A percentile compares a stretch with the other conserved stretches of the same genome.
Evolutionary conservation across 306 rosid species (phyloP).

Genomic region (Cucurbita ficifolia): DNA sequence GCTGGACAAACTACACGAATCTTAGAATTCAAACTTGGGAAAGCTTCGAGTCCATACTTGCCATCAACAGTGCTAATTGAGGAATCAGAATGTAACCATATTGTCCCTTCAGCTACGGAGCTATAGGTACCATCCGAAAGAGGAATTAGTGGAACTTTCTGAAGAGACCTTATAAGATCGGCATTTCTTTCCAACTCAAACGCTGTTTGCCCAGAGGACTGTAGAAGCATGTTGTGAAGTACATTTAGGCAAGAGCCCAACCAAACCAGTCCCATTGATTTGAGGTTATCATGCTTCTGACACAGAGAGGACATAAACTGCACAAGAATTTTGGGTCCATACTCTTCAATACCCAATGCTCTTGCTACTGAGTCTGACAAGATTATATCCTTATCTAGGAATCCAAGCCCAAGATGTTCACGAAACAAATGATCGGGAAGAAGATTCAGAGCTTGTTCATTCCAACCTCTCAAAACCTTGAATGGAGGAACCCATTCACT

Average conservation of each 20-base stretch:
- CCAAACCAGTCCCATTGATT: constrained; percentile 59
- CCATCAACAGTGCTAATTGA: constrained; percentile 33
- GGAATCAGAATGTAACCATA: constrained; percentile 62
- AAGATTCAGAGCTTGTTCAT: constrained; percentile 45
- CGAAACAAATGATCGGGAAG: constrained; percentile 51
- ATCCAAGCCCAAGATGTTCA: constrained; percentile 74
- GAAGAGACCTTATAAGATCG: constrained; percentile 31
- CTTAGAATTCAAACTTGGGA: constrained; percentile 53
- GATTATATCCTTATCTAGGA: constrained; percentile 44
- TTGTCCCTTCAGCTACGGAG: constrained; percentile 57
- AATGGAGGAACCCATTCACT: constrained; percentile 75
- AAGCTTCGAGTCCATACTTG: constrained; percentile 43
- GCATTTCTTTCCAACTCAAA: constrained; percentile 24
- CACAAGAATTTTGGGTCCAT: constrained; percentile 60
- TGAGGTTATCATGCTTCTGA: constrained; percentile 23
- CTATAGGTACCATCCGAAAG: constrained; percentile 81
- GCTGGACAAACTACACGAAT: constrained; percentile 58
- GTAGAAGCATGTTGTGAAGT: constrained; percentile 32
- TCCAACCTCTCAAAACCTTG: constrained; percentile 87
- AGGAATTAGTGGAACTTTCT: constrained; percentile 50
- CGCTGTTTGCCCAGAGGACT: constrained; percentile 27
- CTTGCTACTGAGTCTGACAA: constrained; percentile 54
- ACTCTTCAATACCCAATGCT: constrained; percentile 73
- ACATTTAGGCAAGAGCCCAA: constrained; percentile 50
- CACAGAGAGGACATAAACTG: constrained; percentile 43